These are phyloP conservation scores for Dichotomopilus funicola DNA, from an alignment of 2,329 filamentous ascomycete species.

Conservation along the genomic window DNA sequence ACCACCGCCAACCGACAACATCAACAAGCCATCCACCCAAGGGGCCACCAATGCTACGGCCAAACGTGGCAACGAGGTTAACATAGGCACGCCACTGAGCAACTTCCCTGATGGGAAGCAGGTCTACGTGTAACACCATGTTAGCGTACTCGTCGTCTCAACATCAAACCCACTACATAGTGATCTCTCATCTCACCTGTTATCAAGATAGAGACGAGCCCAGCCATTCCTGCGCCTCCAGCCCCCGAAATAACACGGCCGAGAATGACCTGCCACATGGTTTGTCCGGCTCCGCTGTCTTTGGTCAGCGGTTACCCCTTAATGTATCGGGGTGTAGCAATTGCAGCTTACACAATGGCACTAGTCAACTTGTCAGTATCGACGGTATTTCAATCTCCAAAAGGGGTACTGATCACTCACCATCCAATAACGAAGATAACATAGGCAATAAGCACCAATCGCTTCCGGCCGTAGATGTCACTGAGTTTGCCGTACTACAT, in stretches of 20 bases:
- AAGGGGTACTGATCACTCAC: slow-evolving; percentile 29
- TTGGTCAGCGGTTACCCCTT: neutral
- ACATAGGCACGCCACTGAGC: slow-evolving; percentile 49
- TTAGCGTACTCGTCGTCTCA: too few relatives aligned
- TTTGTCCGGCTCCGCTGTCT: slow-evolving; percentile 36
- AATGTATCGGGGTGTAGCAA: too few relatives aligned
- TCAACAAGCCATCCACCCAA: slow-evolving; percentile 57
- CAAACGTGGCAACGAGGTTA: slow-evolving; percentile 46
- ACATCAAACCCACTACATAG: too few relatives aligned
- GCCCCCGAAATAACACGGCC: slow-evolving; percentile 47
- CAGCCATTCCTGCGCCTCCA: slow-evolving; percentile 45
- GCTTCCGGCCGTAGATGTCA: slow-evolving; percentile 51
- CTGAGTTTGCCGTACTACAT: slow-evolving; percentile 48
- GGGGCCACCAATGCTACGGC: slow-evolving; percentile 46
- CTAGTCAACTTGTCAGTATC: slow-evolving; percentile 16
- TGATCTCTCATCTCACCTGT: slow-evolving; percentile 33
- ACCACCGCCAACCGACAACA: slow-evolving; percentile 59
- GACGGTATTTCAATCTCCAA: neutral
- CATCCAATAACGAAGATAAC: slow-evolving; percentile 43
- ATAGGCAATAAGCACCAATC: slow-evolving; percentile 43
- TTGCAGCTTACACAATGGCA: slow-evolving; percentile 28
- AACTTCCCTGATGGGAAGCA: slow-evolving; percentile 46
- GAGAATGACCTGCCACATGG: slow-evolving; percentile 43
- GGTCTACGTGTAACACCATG: slow-evolving; percentile 29
- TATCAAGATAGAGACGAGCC: slow-evolving; percentile 46